Evolutionary conservation across 1,284 basidiomycete genomes (phyloP), one percentile per base, ranked within the genome.

Genomic region (Ustilago nuda): DNA sequence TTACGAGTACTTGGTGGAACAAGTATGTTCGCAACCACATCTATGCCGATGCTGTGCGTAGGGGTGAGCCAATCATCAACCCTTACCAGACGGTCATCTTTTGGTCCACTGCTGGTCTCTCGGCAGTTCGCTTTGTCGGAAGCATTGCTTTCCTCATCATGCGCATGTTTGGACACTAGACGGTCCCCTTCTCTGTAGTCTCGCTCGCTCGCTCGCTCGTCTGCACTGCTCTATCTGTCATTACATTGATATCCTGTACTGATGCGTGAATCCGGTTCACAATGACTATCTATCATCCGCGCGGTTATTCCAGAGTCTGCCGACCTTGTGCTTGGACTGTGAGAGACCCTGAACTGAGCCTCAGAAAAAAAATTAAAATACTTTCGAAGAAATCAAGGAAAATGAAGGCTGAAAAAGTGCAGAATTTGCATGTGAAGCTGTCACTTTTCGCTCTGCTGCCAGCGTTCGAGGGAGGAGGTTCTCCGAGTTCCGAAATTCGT

Each of bases 1-100:
- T 85, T 19, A 82, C 77, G 15, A 75, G 80, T 41, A 70, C 62
- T 1, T 76, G 74, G 74, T 76, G 69, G 69, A 72, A 67, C 53
- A 51, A 48, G 37, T 76, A 69, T 39, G 69, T 72, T 45, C 69
- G 65, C 39, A 72, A 69, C 27, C 73, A 69, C 37, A 27, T 76
- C n/a, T 68, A 65, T 35, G 64, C 58, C 3, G 43, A 48, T 41
- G 66, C 72, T 8, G 63, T 52, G 7, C 55, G 60, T 12, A 66
- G 41, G 11, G 69, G 70, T 60, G 53, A 69, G 45, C 69, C 70
- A 2, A 45, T 72, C 36, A 60, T 76, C 66, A 74, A 80, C 30
- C 76, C 72, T 46, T 78, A 78, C 54, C 67, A 76, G 56, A 41
- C 57, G 45, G 53, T 75, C 27, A 62, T 78, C 59, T 80, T 80